phyloP scores from a whole-genome alignment of 176 grass and related monocot genomes.

The bread wheat (Triticum aestivum) region IWGSC_CS_RefSeq_v2.1 NC_057811.1:327003167-327003666 shows the following conservation, averaged over 20 bases:
- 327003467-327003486: background rate
- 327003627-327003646: too few species aligned
- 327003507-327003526: too few species aligned
- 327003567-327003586: too few species aligned
- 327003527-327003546: too few species aligned
- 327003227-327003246: conserved; percentile 46
- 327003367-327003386: conserved; percentile 89
- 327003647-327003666: too few species aligned
- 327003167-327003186: conserved; percentile 71
- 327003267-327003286: conserved; percentile 61
- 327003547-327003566: too few species aligned
- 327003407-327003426: conserved; percentile 75
- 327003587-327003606: too few species aligned
- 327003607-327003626: too few species aligned
- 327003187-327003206: conserved; percentile 67
- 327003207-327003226: conserved; percentile 59
- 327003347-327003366: conserved; percentile 67
- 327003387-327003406: conserved; percentile 69
- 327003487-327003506: too few species aligned
- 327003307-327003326: conserved; percentile 96
- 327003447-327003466: conserved; percentile 39
- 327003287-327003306: conserved; percentile 52
- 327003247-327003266: conserved; percentile 85
- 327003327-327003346: conserved; percentile 72
- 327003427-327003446: conserved; percentile 91